phyloP scores from a whole-genome alignment of 768 basidiomycete genomes.

The Tylopilus subfusipes region DNA sequence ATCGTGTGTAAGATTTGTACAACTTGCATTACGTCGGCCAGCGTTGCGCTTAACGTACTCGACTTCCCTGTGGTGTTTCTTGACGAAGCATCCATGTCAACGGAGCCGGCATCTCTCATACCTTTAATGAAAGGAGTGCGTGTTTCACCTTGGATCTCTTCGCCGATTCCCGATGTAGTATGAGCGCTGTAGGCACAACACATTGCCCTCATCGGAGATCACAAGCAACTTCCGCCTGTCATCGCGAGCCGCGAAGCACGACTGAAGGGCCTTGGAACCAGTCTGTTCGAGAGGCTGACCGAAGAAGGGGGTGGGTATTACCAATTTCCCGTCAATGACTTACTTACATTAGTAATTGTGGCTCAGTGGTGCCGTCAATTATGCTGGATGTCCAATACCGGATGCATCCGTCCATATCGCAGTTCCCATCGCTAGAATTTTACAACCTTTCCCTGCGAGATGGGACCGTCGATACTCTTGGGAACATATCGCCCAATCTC shows the following conservation, averaged over 20 bases:
- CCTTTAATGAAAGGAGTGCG: constrained; percentile 92
- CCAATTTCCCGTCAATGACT: neutral
- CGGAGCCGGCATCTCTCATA: constrained; percentile 87
- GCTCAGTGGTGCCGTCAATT: constrained; percentile 73
- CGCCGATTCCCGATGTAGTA: constrained; percentile 11
- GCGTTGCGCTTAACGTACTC: constrained; percentile 56
- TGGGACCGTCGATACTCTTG: constrained; percentile 61
- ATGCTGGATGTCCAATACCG: constrained; percentile 96
- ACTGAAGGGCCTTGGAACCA: constrained; percentile 67
- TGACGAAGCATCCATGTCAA: constrained; percentile 96
- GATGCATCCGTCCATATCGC: constrained; percentile 90
- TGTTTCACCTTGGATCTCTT: constrained; percentile 21
- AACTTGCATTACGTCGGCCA: constrained; percentile 80
- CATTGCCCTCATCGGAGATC: constrained; percentile 90
- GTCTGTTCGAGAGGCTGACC: constrained; percentile 88
- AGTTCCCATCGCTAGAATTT: constrained; percentile 82
- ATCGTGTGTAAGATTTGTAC: constrained; percentile 65
- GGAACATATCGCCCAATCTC: constrained; percentile 46
- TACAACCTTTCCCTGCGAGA: constrained; percentile 69
- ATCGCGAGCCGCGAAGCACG: constrained; percentile 76
- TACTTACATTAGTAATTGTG: constrained; percentile 8
- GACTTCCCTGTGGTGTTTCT: constrained; percentile 94
- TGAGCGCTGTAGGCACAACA: constrained; percentile 60
- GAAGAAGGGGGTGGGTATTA: constrained; percentile 67
- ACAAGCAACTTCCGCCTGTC: constrained; percentile 91